phyloP scores from a whole-genome alignment of 1,284 basidiomycete species.

The Mycosarcoma maydis region DNA sequence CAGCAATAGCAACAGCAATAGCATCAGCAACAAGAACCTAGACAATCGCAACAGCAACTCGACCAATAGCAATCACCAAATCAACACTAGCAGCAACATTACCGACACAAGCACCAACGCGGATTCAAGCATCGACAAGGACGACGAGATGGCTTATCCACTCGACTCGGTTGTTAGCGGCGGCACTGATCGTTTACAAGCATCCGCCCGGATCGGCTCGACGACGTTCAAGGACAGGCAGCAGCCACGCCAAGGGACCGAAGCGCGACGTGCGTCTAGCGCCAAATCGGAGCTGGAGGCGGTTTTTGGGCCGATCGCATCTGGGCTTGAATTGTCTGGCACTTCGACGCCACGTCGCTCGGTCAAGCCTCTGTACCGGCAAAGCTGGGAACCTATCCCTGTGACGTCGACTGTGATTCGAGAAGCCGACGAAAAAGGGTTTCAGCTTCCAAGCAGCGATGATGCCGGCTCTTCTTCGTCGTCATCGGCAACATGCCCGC shows the following conservation, averaged over 20 bases:
- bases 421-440: conserved; percentile 9
- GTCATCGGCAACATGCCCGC: neutral
- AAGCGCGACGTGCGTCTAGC: conserved; percentile 4
- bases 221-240: no score
- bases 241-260: neutral
- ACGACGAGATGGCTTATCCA: no score
- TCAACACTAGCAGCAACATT: neutral
- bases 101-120: neutral
- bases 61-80: neutral
- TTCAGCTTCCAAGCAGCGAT: conserved; percentile 12
- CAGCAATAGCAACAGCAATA: neutral
- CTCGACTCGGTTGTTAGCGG: no score
- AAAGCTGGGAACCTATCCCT: conserved; percentile 22
- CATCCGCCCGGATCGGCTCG: no score
- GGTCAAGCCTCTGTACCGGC: conserved; percentile 19
- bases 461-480: conserved; percentile 14
- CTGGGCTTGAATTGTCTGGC: conserved; percentile 15
- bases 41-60: neutral
- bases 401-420: neutral
- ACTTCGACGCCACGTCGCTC: neutral
- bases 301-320: conserved; percentile 22
- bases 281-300: conserved; percentile 28
- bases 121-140: no score
- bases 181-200: no score
- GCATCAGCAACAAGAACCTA: conserved; percentile 6